Evolutionary conservation across 805 yeast genomes (phyloP), one percentile per base, ranked within the genome.

Genomic region (Wickerhamiella brachini): DNA sequence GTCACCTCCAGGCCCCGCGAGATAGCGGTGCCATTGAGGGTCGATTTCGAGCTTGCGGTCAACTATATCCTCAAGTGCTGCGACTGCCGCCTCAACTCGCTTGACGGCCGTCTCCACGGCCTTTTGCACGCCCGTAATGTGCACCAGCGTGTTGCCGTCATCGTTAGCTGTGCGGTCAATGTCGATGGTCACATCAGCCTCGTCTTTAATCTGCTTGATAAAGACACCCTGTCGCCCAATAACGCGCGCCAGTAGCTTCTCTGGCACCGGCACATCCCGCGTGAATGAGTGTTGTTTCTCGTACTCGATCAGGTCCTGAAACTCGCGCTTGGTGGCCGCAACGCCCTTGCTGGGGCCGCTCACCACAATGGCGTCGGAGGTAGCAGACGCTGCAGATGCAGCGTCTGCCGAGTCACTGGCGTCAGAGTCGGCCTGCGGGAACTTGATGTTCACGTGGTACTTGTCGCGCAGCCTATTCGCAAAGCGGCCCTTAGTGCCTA

Each of bases 161-260:
- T 43, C 50, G 15, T 47, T 39, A 9, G 42, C 45, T 4, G 41
- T 44, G 31, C 67, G 65, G 49, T 68, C 73, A 52, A 70, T 60
- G 43, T 69, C 70, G 47, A 70, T 66, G 23, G 61, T 53, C n/a
- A 71, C 63, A 45, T 82, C 85, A 39, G 80, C 69, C 42, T 75
- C 78, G 49, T 82, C 88, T 54, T 85, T 78, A 52, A 94, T 81
- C 62, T 83, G 85, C 55, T 81, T 84, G 61, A 93, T 83, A 49
- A 75, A 77, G 54, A 85, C 90, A 64, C 97, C 97, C 54, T 75
- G 73, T 62, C 84, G 87, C 61, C 98, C 98, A 64, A 93, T 88
- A 53, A 93, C 80, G 63, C 87, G 76, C 20, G 96, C 76, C 53
- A 90, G 76, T n/a, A 87, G 81, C 54, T 75, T 77, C 44, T 74